Percentiles rank a stretch among this genome's conserved stretches.
These are phyloP conservation scores for Coniochaeta pulveracea DNA, from an alignment of 2,329 filamentous ascomycete genomes.

Conservation along the genomic window DNA sequence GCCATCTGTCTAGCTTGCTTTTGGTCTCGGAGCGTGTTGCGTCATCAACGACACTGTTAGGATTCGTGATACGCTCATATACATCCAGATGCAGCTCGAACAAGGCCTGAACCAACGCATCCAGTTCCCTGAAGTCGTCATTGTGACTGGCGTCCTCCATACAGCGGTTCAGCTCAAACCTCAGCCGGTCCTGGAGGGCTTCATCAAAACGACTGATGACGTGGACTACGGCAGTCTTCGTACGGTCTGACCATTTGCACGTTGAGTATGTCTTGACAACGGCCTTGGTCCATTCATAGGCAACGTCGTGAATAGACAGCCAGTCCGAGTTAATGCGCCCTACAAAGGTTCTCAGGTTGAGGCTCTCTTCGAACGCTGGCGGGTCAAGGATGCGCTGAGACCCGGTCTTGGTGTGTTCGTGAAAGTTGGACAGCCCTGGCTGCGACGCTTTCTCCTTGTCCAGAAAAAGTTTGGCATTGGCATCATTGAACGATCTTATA, in stretches of 20 bases:
- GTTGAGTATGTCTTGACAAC: constrained; percentile 38
- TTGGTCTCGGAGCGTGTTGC: constrained; percentile 36
- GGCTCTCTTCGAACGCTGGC: constrained; percentile 37
- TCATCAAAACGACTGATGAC: constrained; percentile 43
- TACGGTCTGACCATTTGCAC: constrained; percentile 45
- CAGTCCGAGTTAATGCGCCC: constrained; percentile 34
- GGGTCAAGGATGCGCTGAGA: constrained; percentile 36
- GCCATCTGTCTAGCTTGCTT: constrained; percentile 38
- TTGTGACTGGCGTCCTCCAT: constrained; percentile 2
- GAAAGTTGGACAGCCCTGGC: constrained; percentile 46
- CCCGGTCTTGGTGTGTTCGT: constrained; percentile 50
- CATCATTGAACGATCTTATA: constrained; percentile 39
- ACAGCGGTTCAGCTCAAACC: constrained; percentile 23
- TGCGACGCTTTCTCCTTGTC: constrained; percentile 40
- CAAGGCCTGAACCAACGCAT: constrained; percentile 41
- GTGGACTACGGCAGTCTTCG: constrained; percentile 46
- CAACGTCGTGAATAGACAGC: constrained; percentile 44
- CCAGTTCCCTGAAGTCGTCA: constrained; percentile 19
- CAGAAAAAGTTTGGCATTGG: constrained; percentile 39
- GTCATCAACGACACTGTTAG: constrained; percentile 40
- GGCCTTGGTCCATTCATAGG: constrained; percentile 44
- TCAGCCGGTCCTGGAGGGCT: constrained; percentile 34
- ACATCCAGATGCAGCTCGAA: constrained; percentile 53
- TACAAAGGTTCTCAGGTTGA: constrained; percentile 41
- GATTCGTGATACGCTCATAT: constrained; percentile 46